Base-by-base conservation (phyloP, 139 green algal genomes). In the Nannochloris sp. region DNA sequence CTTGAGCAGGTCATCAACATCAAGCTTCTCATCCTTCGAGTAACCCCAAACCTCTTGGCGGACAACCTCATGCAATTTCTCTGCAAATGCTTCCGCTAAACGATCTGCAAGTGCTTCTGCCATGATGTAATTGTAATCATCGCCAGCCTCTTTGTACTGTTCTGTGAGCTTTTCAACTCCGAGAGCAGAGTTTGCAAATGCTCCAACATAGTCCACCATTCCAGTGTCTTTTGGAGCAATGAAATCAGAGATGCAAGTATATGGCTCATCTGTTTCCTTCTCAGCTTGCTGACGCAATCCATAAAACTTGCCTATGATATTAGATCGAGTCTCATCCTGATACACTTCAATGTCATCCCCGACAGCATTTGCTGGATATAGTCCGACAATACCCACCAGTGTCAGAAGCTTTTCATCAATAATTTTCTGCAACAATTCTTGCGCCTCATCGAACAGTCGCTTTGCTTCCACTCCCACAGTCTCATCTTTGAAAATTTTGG, bases 401-500 rank as follows among this genome's bases (percentile, higher is more conserved):
- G 36, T 64, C 20, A 99, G 74, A 30, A 65, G 69, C 82, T 97
- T 96, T 67, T 84, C 66, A 2, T 76, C 63, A n/a, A 92, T 78
- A 61, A 97, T 93, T 49, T 97, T 85, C 40, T 78, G 40, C 46
- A 53, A 79, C 86, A 93, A 89, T 36, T 29, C 69, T 68, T 95
- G 84, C 14, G 93, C 93, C 55, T 99, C 93, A 1, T 93, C 84
- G 64, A 92, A 97, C 49, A 99, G 86, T 81, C 96, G 96, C 76
- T 91, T 93, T 28, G 93, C 93, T 84, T 99, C 93, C 20, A 28
- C 40, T 3, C 93, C 93, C 31, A 99, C 93, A 2, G 87, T 94
- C 63, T 93, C 79, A 59, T 99, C 93, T 43, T 99, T 96, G 87
- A 99, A 99, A 78, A 99, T 99, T 74, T 96, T 96, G 59, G 93